Conservation (phyloP, 805 yeast species). For the Pichia rugopelliculosa region DNA sequence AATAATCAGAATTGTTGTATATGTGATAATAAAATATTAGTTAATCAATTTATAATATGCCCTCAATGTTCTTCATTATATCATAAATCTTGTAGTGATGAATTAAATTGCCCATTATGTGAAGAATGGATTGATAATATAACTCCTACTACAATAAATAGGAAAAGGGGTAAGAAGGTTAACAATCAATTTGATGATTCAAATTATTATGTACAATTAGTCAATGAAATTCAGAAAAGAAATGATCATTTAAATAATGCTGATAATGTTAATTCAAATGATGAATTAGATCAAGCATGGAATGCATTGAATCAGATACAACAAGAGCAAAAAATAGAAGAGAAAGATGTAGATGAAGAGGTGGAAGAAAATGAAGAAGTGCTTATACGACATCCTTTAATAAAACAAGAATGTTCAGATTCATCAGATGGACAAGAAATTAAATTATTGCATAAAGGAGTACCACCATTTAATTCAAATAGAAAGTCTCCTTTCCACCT, state of each 20-base stretch:
- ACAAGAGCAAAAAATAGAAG: neutral
- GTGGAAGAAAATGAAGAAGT: neutral
- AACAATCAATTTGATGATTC: neutral
- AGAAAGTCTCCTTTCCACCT: neutral
- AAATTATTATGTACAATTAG: constrained; percentile 4
- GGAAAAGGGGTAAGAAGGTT: neutral
- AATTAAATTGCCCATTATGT: constrained; percentile 31
- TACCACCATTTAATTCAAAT: neutral
- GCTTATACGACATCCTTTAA: neutral
- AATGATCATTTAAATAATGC: neutral
- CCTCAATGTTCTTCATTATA: constrained; percentile 27
- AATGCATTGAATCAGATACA: constrained; percentile 8
- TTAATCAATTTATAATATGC: constrained; percentile 24
- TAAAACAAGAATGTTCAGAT: neutral
- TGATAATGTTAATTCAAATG: neutral
- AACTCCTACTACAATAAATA: constrained; percentile 4
- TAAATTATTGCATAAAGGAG: too few relatives aligned
- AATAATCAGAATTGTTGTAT: constrained; percentile 24
- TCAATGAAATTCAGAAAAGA: constrained; percentile 1
- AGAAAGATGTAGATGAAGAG: neutral
- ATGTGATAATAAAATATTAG: constrained; percentile 23
- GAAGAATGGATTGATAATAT: constrained; percentile 24
- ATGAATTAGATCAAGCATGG: constrained; percentile 9
- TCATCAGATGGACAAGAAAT: neutral
- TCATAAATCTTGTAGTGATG: constrained; percentile 25